phyloP scores from a whole-genome alignment of 306 rosid species.

The Acmispon strigosus region DNA sequence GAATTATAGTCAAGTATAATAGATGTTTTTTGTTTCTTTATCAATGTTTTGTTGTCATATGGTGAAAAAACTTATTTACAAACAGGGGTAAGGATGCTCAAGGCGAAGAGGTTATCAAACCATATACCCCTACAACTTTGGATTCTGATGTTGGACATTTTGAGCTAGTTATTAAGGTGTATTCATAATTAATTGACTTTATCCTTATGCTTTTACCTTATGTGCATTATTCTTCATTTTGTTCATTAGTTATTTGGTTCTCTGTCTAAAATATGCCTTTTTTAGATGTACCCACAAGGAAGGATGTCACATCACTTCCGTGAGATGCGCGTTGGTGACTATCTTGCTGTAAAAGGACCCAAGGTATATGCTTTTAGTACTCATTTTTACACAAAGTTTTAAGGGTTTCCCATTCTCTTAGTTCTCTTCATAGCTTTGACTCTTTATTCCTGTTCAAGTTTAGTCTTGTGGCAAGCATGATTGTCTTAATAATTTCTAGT shows the following conservation, averaged over 20 bases:
- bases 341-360: slow-evolving; percentile 87
- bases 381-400: not conserved
- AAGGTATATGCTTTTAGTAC: slow-evolving; percentile 50
- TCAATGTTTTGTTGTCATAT: not conserved
- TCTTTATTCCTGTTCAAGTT: not conserved
- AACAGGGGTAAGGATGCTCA: slow-evolving; percentile 86
- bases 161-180: slow-evolving; percentile 91
- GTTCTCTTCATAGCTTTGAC: not conserved
- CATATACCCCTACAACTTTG: slow-evolving; percentile 94
- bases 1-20: not conserved
- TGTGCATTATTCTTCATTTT: slow-evolving; percentile 8
- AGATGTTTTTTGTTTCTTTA: not conserved
- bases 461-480: not conserved
- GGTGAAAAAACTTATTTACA: slow-evolving; percentile 12
- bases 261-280: not conserved
- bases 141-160: slow-evolving; percentile 91
- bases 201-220: not conserved
- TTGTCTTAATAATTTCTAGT: not conserved
- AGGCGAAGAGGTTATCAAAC: slow-evolving; percentile 86
- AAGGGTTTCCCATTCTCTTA: not conserved
- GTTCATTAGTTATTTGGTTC: not conserved
- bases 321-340: slow-evolving; percentile 85
- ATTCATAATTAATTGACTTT: not conserved
- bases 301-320: slow-evolving; percentile 99
- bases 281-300: slow-evolving; percentile 99